Evolutionary conservation across 352 stramenopile species (phyloP).

Genomic region (Phytophthora macrochlamydospora): DNA sequence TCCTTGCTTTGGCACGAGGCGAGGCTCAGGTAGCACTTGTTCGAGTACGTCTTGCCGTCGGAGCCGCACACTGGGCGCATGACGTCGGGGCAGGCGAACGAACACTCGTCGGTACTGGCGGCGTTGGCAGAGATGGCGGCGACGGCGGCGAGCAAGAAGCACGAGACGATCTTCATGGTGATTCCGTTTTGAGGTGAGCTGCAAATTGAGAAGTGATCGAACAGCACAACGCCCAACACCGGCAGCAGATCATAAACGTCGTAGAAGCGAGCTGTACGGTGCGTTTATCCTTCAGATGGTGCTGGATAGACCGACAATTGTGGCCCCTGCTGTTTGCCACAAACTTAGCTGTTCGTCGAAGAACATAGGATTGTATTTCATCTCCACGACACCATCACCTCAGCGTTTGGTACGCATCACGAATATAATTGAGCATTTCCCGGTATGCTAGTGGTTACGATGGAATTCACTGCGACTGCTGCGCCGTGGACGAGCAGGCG

Average conservation of each 20-base stretch:
- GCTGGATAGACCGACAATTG: too few relatives aligned
- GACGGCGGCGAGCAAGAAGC: conserved; percentile 11
- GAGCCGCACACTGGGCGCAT: conserved; percentile 47
- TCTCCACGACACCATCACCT: too few relatives aligned
- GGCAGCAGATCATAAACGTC: too few relatives aligned
- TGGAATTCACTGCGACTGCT: neutral
- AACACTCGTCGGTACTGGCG: conserved; percentile 13
- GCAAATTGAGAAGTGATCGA: conserved; percentile 15
- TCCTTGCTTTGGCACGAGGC: conserved; percentile 35
- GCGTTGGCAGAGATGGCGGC: neutral
- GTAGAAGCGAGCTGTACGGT: too few relatives aligned
- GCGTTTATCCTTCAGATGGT: too few relatives aligned
- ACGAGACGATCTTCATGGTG: conserved; percentile 24
- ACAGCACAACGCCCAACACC: neutral
- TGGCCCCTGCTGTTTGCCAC: too few relatives aligned
- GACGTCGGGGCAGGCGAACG: conserved; percentile 23
- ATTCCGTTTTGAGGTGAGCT: conserved; percentile 3
- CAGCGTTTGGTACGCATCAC: too few relatives aligned
- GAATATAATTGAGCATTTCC: too few relatives aligned
- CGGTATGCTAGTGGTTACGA: too few relatives aligned
- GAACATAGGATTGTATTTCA: too few relatives aligned
- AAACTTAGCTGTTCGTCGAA: too few relatives aligned
- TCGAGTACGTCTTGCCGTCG: conserved; percentile 51
- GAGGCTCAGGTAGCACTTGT: conserved; percentile 33
- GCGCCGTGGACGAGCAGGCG: neutral